Evolutionary conservation across 169 alveolate species (phyloP).

Genomic region (Eimeria nieschulzi): DNA sequence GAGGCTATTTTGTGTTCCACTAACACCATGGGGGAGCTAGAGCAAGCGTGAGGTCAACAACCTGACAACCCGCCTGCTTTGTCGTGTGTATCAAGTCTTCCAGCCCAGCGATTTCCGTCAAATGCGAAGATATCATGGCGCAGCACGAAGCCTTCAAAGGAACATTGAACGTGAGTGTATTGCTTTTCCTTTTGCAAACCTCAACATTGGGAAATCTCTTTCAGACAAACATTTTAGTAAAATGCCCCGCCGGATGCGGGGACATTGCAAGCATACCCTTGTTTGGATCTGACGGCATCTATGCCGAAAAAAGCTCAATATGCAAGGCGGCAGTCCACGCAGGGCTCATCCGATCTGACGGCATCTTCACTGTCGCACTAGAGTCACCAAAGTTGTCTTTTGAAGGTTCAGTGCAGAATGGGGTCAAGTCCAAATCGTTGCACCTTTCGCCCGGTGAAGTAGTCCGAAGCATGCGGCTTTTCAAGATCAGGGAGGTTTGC

Average conservation of each 20-base stretch:
- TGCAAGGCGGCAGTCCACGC: slow-evolving; percentile 93
- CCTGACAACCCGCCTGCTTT: not conserved
- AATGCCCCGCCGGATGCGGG: slow-evolving; percentile 88
- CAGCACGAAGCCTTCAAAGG: slow-evolving; percentile 80
- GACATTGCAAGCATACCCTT: slow-evolving; percentile 78
- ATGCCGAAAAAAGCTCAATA: slow-evolving; percentile 89
- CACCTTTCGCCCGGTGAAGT: slow-evolving; percentile 62
- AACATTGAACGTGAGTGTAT: slow-evolving; percentile 33
- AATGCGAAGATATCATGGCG: slow-evolving; percentile 77
- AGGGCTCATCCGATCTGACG: slow-evolving; percentile 84
- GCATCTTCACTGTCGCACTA: slow-evolving; percentile 86
- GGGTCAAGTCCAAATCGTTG: slow-evolving; percentile 85
- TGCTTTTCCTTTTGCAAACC: not conserved
- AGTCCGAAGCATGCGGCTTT: slow-evolving; percentile 77
- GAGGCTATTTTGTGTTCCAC: slow-evolving; percentile 91
- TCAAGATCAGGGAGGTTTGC: slow-evolving; percentile 77
- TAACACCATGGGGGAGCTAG: slow-evolving; percentile 83
- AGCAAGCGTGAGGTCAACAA: slow-evolving; percentile 77
- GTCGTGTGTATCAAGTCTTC: not conserved
- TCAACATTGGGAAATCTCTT: not conserved
- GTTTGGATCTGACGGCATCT: slow-evolving; percentile 88
- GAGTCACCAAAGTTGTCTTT: slow-evolving; percentile 88
- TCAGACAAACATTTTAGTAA: slow-evolving; percentile 87
- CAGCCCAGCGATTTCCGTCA: slow-evolving; percentile 77
- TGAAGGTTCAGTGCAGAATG: slow-evolving; percentile 88